Conservation (phyloP, 768 basidiomycete genomes). For the Amyloporia xantha region DNA sequence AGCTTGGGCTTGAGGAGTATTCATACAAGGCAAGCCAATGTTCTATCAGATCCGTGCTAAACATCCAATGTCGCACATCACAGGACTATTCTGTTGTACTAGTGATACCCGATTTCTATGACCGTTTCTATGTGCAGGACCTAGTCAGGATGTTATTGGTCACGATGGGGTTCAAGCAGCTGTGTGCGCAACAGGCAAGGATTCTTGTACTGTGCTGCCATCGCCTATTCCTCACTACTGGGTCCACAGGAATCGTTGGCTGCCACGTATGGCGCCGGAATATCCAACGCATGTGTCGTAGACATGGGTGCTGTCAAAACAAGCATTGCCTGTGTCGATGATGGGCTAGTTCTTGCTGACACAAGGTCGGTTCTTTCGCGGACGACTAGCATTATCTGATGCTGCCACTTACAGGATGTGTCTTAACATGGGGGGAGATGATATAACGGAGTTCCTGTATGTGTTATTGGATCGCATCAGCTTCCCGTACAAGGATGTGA, state of each 20-base stretch:
- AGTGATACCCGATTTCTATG: slow-evolving; percentile 89
- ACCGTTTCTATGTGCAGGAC: slow-evolving; percentile 76
- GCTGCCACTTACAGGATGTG: slow-evolving; percentile 71
- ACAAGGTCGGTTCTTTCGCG: slow-evolving; percentile 68
- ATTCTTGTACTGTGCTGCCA: neutral
- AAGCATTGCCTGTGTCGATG: slow-evolving; percentile 89
- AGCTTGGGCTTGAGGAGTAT: slow-evolving; percentile 51
- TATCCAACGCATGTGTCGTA: slow-evolving; percentile 92
- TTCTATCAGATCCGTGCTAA: neutral
- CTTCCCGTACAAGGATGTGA: slow-evolving; percentile 84
- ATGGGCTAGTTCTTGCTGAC: slow-evolving; percentile 82
- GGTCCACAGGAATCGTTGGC: slow-evolving; percentile 74
- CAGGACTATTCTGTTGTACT: slow-evolving; percentile 86
- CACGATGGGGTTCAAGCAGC: slow-evolving; percentile 86
- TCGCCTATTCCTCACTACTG: neutral
- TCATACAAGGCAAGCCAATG: too few species aligned
- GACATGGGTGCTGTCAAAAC: slow-evolving; percentile 86
- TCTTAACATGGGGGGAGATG: slow-evolving; percentile 88
- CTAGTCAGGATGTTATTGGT: slow-evolving; percentile 66
- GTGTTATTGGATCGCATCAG: slow-evolving; percentile 71
- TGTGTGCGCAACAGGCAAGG: slow-evolving; percentile 84
- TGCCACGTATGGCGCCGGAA: slow-evolving; percentile 92
- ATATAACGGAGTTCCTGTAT: slow-evolving; percentile 86
- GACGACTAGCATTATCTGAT: neutral
- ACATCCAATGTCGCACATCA: too few species aligned